Base-by-base conservation (phyloP, 2,329 filamentous ascomycete genomes). In the Falciphora oryzae region DNA sequence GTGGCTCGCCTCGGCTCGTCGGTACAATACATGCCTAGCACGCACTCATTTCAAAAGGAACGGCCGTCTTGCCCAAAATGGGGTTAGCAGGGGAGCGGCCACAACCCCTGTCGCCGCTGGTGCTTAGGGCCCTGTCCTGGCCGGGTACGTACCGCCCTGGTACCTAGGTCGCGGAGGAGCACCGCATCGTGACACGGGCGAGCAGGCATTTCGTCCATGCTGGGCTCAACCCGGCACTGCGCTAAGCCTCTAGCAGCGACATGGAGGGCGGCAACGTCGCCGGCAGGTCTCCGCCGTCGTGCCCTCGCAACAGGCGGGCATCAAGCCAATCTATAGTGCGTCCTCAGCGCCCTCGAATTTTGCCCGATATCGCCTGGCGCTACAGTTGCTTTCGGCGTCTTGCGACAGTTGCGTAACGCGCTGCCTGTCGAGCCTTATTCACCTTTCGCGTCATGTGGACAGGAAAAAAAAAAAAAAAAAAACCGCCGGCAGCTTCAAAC, bases 31-130 rank as follows among this genome's bases (percentile, higher is more conserved):
- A 53, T 53, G 44, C 44, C 44, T 25, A n/a, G 44, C 44, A 53
- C 44, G 44, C 44, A 22, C 44, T 53, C 44, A 53, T 53, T 53
- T 53, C 44, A n/a, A 53, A n/a, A 53, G 22, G 44, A 44, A 50
- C 60, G 60, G 60, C 50, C 60, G 27, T 62, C 38, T 50, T 62
- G 32, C 35, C 60, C 35, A 62, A 62, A 44, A 60, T 28, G 60
- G 60, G 31, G 38, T 53, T 7, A 53, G 22, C 44, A 53, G n/a
- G 44, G 38, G 44, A n/a, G 44, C 38, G 7, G 22, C 44, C 6
- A 11, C 3, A n/a, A n/a, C 22, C 44, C 44, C n/a, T 53, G 44
- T 53, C 18, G 44, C 44, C 22, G 22, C 44, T 25, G 44, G 5
- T 53, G 44, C 44, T 53, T 14, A 11, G 7, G 44, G 44, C 44